Evolutionary conservation across 2,329 filamentous ascomycete species (phyloP).

Genomic region (Chaetomiaceae sp.): DNA sequence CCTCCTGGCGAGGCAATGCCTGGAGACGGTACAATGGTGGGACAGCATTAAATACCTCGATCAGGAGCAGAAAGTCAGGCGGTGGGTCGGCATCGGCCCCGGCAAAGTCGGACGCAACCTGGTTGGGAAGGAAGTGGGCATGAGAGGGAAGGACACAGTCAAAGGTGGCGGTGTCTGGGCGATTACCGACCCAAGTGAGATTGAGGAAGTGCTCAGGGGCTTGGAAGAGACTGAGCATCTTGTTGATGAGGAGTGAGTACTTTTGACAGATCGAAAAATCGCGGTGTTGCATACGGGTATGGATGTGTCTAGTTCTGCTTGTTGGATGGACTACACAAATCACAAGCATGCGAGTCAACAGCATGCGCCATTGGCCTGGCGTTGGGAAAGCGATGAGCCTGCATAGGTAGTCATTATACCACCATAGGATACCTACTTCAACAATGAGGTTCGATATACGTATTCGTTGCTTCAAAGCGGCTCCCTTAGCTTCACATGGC

Average conservation of each 20-base stretch:
- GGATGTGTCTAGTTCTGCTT: neutral
- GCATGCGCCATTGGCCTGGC: conserved; percentile 1
- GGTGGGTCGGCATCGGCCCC: conserved; percentile 90
- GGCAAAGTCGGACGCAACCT: conserved; percentile 91
- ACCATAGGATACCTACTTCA: neutral
- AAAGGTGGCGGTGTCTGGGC: conserved; percentile 93
- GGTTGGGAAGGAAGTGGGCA: conserved; percentile 91
- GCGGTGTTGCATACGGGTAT: neutral
- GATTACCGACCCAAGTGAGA: conserved; percentile 73
- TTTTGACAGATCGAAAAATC: too few species aligned
- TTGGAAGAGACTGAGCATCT: conserved; percentile 60
- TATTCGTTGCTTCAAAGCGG: too few species aligned
- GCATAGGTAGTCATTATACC: neutral
- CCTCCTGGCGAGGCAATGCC: conserved; percentile 71
- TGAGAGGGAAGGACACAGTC: conserved; percentile 69
- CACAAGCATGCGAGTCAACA: neutral
- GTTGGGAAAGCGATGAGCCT: neutral
- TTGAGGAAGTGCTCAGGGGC: conserved; percentile 63
- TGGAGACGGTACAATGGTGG: conserved; percentile 95
- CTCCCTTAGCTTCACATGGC: too few species aligned
- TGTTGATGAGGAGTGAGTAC: conserved; percentile 42
- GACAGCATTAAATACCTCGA: conserved; percentile 88
- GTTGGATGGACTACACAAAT: neutral
- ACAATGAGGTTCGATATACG: too few species aligned
- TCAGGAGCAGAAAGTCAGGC: conserved; percentile 71